A percentile compares a stretch with the other conserved stretches of the same genome.
phyloP scores from a whole-genome alignment of 305 asterid genomes.

The Plantago coronopus region DNA sequence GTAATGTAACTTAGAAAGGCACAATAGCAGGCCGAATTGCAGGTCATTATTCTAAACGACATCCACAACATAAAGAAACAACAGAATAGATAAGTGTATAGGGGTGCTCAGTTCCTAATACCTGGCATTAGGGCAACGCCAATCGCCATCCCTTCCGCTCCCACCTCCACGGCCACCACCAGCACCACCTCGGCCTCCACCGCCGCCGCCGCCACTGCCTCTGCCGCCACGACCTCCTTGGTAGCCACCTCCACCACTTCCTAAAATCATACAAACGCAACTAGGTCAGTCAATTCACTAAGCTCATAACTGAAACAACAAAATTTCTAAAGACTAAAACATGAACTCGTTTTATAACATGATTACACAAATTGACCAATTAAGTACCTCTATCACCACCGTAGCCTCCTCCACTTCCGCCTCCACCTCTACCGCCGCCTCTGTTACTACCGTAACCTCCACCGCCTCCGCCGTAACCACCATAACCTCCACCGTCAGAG shows the following conservation, averaged over 20 bases:
- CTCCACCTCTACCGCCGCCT: conserved; percentile 33
- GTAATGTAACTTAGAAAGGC: background rate
- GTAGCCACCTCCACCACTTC: conserved; percentile 65
- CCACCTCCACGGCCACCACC: conserved; percentile 82
- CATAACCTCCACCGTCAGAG: conserved; percentile 32
- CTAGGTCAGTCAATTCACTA: background rate
- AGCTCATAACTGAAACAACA: conserved; percentile 4
- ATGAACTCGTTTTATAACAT: background rate
- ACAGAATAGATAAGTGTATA: too few relatives aligned
- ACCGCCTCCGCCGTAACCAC: conserved; percentile 30
- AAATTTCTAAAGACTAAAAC: conserved; percentile 5
- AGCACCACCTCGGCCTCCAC: conserved; percentile 44
- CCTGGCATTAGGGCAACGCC: conserved; percentile 96
- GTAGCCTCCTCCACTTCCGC: conserved; percentile 19
- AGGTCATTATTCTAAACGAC: background rate
- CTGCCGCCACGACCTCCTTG: conserved; percentile 73
- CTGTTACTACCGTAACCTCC: conserved; percentile 30
- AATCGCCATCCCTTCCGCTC: conserved; percentile 93
- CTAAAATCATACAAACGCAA: conserved; percentile 28
- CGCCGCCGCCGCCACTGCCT: conserved; percentile 54
- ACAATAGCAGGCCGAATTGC: background rate
- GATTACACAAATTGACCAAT: conserved; percentile 3
- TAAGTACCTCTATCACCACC: conserved; percentile 51
- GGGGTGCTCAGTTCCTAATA: conserved; percentile 23
- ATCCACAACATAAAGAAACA: background rate